Evolutionary conservation across 1,139 yeast genomes (phyloP).

Genomic region (Diutina sp.): DNA sequence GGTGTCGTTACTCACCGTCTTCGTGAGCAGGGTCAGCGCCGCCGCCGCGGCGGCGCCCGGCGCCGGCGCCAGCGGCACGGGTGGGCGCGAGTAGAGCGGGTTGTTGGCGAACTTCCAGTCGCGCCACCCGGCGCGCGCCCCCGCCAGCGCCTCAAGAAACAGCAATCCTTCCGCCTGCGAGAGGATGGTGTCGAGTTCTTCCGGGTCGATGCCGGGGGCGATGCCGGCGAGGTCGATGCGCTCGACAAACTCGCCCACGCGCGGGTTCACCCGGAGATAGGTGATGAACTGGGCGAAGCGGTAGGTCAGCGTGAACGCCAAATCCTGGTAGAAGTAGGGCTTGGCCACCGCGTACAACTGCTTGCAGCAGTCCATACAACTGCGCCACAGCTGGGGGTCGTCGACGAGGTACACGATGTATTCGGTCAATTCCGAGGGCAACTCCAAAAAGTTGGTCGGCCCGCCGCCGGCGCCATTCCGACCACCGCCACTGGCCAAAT

Average conservation of each 20-base stretch:
- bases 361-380: constrained; percentile 37
- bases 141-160: constrained; percentile 7
- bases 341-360: constrained; percentile 40
- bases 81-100: constrained; percentile 39
- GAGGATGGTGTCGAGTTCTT: not conserved
- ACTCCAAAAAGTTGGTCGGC: not conserved
- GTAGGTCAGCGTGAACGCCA: constrained; percentile 53
- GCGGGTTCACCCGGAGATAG: constrained; percentile 39
- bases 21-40: constrained; percentile 6
- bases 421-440: not conserved
- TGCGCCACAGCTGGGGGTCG: constrained; percentile 13
- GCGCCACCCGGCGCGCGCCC: constrained; percentile 64
- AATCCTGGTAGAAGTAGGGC: constrained; percentile 38
- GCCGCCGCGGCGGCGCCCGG: not conserved
- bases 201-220: constrained; percentile 19
- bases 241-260: constrained; percentile 43
- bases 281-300: constrained; percentile 70
- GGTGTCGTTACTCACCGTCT: constrained; percentile 2
- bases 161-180: constrained; percentile 2
- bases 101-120: constrained; percentile 75
- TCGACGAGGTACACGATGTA: constrained; percentile 20
- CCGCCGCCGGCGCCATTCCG: too few relatives aligned
- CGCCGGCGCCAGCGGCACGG: constrained; percentile 2
- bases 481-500: too few relatives aligned
- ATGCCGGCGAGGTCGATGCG: constrained; percentile 43